Conservation (phyloP, 495 filamentous ascomycete genomes). For the Tuber brumale region DNA sequence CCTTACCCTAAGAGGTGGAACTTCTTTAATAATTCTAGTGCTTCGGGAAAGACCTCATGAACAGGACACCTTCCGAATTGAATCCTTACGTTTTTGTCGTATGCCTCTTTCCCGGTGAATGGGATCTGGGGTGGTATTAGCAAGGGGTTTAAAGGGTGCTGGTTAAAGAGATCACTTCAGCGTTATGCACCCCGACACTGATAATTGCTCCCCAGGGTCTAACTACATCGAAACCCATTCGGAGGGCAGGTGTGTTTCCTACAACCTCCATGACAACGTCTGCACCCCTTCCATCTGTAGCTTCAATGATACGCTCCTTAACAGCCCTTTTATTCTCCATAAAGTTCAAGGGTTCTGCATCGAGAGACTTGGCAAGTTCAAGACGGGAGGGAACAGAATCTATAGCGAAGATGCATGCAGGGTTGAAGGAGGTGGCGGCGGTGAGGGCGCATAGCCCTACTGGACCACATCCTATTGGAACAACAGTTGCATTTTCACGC, state of each 20-base stretch:
- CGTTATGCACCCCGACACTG: conserved; percentile 90
- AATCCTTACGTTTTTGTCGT: conserved; percentile 77
- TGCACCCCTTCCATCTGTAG: conserved; percentile 76
- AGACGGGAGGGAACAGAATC: conserved; percentile 75
- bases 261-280: conserved; percentile 92
- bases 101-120: conserved; percentile 74
- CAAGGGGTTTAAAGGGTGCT: neutral
- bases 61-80: conserved; percentile 96
- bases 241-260: conserved; percentile 72
- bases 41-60: conserved; percentile 69
- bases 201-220: conserved; percentile 82
- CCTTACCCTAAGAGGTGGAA: conserved; percentile 74
- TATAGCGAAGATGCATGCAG: conserved; percentile 76
- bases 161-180: conserved; percentile 52
- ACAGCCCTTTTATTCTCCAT: conserved; percentile 60
- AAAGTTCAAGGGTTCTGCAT: conserved; percentile 84
- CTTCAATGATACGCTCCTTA: conserved; percentile 62
- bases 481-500: conserved; percentile 63
- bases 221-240: conserved; percentile 75
- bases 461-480: conserved; percentile 83
- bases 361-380: conserved; percentile 66
- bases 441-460: conserved; percentile 84
- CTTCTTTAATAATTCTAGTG: conserved; percentile 71
- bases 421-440: conserved; percentile 70
- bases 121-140: conserved; percentile 56